Base-by-base conservation (phyloP, 2,329 filamentous ascomycete species). In the Penicillium sp. region DNA sequence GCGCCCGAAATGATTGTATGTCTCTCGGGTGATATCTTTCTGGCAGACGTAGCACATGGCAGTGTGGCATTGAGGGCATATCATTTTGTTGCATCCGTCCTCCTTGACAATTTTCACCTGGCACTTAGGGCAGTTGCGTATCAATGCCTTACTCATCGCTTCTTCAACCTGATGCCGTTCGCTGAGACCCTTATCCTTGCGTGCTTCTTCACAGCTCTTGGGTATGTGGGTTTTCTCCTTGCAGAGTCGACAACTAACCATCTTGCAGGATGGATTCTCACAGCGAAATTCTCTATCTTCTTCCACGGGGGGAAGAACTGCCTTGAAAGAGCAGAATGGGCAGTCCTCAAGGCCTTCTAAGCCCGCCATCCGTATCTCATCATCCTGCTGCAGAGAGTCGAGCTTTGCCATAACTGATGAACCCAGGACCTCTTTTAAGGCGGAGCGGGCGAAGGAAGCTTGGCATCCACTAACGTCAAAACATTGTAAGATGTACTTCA, bases 11-110 rank as follows among this genome's bases (percentile, higher is more conserved):
- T 96, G 92, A 0, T 80, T 67, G 70, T 96, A 95, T 60, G 84
- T 75, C 17, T 70, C 77, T 60, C 83, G 85, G 1, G 86, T 85
- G 23, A 87, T 79, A 51, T 83, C 76, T 68, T 89, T 82, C 23
- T 87, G 88, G 77, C 92, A 96, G 47, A 77, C 70, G 64, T 82
- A 85, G 75, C 86, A 88, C 75, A 88, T 85, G 7, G 79, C 62
- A 48, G 82, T 82, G 3, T 69, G 63, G 68, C 86, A 88, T n/a
- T 84, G 83, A 0, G 85, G 81, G 74, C 92, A 96, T 0, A 75
- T 83, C 85, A 96, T 91, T 77, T 93, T 93, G 78, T 96, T 96
- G 79, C 92, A 96, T 3, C 92, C 92, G 35, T 80, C 74, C 41
- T 89, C 85, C 72, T 96, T 96, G 73, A 96, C 85, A 69, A 94